phyloP scores from a whole-genome alignment of 208 protist genomes.

The Crithidia mellificae region DNA sequence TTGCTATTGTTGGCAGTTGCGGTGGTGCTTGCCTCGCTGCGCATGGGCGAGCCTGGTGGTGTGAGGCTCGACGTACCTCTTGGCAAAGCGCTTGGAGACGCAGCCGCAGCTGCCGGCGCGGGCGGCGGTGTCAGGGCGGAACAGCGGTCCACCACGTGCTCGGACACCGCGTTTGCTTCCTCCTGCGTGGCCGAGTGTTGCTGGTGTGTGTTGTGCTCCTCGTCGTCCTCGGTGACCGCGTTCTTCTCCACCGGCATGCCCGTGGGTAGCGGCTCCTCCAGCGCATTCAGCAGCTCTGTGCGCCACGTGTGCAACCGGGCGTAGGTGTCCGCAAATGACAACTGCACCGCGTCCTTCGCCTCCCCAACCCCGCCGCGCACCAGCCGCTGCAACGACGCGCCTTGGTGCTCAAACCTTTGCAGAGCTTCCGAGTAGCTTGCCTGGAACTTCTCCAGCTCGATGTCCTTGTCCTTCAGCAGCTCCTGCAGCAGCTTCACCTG shows the following conservation, averaged over 20 bases:
- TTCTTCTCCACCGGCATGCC: background rate
- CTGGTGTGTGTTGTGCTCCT: background rate
- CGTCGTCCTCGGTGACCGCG: background rate
- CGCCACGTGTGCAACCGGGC: slow-evolving; percentile 58
- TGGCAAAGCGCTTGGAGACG: background rate
- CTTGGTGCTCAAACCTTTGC: slow-evolving; percentile 69
- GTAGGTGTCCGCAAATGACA: slow-evolving; percentile 36
- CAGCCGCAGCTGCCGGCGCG: background rate
- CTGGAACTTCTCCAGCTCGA: slow-evolving; percentile 68
- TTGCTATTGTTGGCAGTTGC: too few species aligned
- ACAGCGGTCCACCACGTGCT: background rate
- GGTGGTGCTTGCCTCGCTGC: too few species aligned
- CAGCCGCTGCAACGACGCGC: slow-evolving; percentile 49
- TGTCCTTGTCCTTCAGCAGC: slow-evolving; percentile 77
- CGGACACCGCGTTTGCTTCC: background rate
- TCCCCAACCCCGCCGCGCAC: slow-evolving; percentile 58
- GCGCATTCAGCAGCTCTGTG: slow-evolving; percentile 28
- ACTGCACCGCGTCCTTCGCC: slow-evolving; percentile 39
- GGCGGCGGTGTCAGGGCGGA: slow-evolving; percentile 3
- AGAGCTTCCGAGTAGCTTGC: slow-evolving; percentile 78
- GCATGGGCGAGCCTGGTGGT: slow-evolving; percentile 11
- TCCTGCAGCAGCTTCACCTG: slow-evolving; percentile 67
- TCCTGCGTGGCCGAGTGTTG: background rate
- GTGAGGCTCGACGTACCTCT: background rate
- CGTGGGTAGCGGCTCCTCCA: slow-evolving; percentile 30